Evolutionary conservation across 2,329 filamentous ascomycete genomes (phyloP), one percentile per base, ranked within the genome.

Genomic region (Aureobasidium mangrovei): DNA sequence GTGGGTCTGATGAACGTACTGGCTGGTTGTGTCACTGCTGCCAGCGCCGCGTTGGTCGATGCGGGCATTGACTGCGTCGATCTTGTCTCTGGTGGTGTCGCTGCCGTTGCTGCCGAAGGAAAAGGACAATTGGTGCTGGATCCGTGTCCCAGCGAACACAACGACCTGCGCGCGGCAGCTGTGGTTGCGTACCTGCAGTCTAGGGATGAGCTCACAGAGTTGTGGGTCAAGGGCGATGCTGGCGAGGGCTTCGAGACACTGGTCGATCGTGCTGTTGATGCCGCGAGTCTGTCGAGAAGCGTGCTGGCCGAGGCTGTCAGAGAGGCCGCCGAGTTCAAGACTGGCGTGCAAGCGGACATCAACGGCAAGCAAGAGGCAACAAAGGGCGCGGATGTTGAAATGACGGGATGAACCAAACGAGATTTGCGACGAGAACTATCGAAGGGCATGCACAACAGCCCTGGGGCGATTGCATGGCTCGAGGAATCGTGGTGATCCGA

Each of bases 21-120:
- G 24, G 85, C 89, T 28, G 89, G 89, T 1, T 96, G 91, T 66
- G 90, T 98, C 62, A 97, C 90, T 0, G 91, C 94, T 54, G 89
- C 91, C 7, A 91, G 90, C 53, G 91, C 91, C 7, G 93, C 93
- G 10, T 83, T 98, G 65, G 87, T 86, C 2, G 93, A 98, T 72
- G 93, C 93, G 1, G 90, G 90, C 7, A 96, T 98, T 58, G 93
- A 98, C 67, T 96, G 90, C 66, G 84, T 97, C 45, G 93, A 96
- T 72, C 80, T 91, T 32, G 85, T 96, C 18, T 82, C 86, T 31
- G 93, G 91, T 7, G 93, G 93, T 29, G 88, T 97, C 39, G 90
- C 91, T 31, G 83, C 93, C 10, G 60, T 36, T 40, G 60, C 62
- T 7, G 55, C 45, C 4, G 59, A 61, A 64, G 32, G 44, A 8